Evolutionary conservation across 805 yeast species (phyloP).

Genomic region (Candida jianshihensis): DNA sequence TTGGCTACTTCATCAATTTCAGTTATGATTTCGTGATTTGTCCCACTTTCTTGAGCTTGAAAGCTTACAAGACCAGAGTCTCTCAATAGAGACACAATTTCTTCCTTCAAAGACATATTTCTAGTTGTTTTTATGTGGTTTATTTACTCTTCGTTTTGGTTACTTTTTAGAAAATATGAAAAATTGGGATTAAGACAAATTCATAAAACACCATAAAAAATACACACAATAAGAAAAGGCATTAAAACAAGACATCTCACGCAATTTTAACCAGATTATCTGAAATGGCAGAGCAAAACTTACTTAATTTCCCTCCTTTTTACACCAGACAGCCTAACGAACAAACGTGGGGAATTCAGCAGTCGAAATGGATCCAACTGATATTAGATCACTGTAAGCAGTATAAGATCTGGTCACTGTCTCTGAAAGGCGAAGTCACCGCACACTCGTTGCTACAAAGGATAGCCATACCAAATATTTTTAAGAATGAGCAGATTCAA

Average conservation of each 20-base stretch:
- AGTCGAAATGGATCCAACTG: constrained; percentile 68
- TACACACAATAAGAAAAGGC: too few relatives aligned
- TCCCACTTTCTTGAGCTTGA: constrained; percentile 3
- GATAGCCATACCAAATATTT: constrained; percentile 29
- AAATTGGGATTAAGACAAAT: too few relatives aligned
- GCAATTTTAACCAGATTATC: too few relatives aligned
- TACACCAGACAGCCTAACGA: constrained; percentile 85
- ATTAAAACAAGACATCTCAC: too few relatives aligned
- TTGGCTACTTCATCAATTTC: constrained; percentile 13
- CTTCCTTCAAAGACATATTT: too few relatives aligned
- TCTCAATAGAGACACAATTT: too few relatives aligned
- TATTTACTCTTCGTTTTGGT: not conserved
- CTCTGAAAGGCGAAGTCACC: constrained; percentile 28
- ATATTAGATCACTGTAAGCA: constrained; percentile 54
- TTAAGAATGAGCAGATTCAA: constrained; percentile 43
- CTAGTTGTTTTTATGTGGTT: too few relatives aligned
- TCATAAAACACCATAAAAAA: not conserved
- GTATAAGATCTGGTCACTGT: constrained; percentile 48
- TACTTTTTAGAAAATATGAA: not conserved
- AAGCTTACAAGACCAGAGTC: too few relatives aligned
- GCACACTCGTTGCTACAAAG: constrained; percentile 5
- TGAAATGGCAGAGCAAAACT: not conserved
- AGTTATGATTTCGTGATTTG: not conserved
- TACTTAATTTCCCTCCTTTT: constrained; percentile 72
- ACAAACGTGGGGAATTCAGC: constrained; percentile 69